phyloP scores from a whole-genome alignment of 371 early-diverging fungal genomes.

The Saksenaea oblongispora region DNA sequence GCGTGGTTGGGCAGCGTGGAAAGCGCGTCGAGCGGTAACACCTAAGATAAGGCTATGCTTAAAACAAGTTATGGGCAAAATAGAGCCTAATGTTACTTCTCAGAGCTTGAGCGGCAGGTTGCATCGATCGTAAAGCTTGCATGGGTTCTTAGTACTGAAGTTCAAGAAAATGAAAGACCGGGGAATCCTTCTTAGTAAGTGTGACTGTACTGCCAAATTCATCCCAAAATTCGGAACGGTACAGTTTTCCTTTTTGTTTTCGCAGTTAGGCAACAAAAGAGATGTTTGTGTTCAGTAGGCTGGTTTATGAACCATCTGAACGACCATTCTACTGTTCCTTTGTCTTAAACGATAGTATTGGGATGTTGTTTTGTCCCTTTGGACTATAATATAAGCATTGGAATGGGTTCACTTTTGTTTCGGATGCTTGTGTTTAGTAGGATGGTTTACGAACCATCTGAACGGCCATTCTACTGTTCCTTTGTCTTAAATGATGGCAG shows the following conservation, averaged over 20 bases:
- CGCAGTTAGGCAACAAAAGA: too few relatives aligned
- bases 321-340: constrained; percentile 15
- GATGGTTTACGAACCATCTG: constrained; percentile 14
- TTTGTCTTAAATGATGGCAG: constrained; percentile 12
- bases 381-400: constrained; percentile 14
- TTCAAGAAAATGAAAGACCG: background rate
- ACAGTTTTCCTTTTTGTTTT: too few relatives aligned
- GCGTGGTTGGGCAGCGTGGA: constrained; percentile 34
- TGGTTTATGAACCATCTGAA: constrained; percentile 16
- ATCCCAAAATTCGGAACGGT: too few relatives aligned
- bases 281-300: constrained; percentile 4
- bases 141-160: background rate
- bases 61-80: background rate
- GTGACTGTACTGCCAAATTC: too few relatives aligned
- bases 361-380: constrained; percentile 15
- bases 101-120: background rate
- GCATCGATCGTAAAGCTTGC: background rate
- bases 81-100: background rate
- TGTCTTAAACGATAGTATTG: constrained; percentile 11
- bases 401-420: constrained; percentile 7
- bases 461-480: constrained; percentile 14
- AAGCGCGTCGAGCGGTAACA: constrained; percentile 13
- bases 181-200: too few relatives aligned
- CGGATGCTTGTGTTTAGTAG: constrained; percentile 1
- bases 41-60: background rate